Evolutionary conservation across 2,329 filamentous ascomycete genomes (phyloP).

Genomic region (Aspergillus viridinutans): DNA sequence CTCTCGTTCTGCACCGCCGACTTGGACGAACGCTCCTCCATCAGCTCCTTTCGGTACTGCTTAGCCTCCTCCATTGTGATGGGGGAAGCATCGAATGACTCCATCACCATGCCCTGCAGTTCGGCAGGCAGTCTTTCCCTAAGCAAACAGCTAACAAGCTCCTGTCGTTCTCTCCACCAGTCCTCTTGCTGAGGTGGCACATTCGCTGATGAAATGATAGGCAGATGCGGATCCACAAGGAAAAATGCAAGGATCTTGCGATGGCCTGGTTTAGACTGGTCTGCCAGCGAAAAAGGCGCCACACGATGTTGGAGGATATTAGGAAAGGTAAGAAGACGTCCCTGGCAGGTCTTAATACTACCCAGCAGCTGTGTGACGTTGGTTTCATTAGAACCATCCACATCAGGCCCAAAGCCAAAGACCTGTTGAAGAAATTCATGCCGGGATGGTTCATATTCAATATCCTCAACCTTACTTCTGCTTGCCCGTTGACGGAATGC

Average conservation of each 20-base stretch:
- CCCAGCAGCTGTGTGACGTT: conserved; percentile 10
- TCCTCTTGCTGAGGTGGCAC: conserved; percentile 49
- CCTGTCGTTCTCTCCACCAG: conserved; percentile 38
- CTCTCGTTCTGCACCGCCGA: conserved; percentile 4
- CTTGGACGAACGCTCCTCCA: conserved; percentile 32
- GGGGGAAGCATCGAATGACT: conserved; percentile 15
- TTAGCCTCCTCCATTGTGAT: conserved; percentile 39
- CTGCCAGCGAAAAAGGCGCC: conserved; percentile 46
- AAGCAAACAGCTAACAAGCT: conserved; percentile 9
- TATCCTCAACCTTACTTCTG: background rate
- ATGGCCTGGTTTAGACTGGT: conserved; percentile 52
- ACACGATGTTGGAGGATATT: conserved; percentile 48
- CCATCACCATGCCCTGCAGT: conserved; percentile 26
- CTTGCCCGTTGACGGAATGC: conserved; percentile 44
- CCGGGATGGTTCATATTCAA: background rate
- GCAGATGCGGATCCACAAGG: conserved; percentile 53
- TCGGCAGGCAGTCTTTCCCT: conserved; percentile 14
- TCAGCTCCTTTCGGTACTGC: conserved; percentile 34
- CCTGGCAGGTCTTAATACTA: conserved; percentile 1
- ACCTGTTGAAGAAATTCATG: conserved; percentile 4
- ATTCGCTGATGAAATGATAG: conserved; percentile 50
- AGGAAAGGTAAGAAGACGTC: conserved; percentile 9
- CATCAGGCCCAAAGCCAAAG: conserved; percentile 20
- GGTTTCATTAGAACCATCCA: background rate
- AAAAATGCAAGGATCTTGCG: conserved; percentile 56